Evolutionary conservation across 805 yeast species (phyloP), one percentile per base, ranked within the genome.

Genomic region (Trichomonascus vanleenenianus): DNA sequence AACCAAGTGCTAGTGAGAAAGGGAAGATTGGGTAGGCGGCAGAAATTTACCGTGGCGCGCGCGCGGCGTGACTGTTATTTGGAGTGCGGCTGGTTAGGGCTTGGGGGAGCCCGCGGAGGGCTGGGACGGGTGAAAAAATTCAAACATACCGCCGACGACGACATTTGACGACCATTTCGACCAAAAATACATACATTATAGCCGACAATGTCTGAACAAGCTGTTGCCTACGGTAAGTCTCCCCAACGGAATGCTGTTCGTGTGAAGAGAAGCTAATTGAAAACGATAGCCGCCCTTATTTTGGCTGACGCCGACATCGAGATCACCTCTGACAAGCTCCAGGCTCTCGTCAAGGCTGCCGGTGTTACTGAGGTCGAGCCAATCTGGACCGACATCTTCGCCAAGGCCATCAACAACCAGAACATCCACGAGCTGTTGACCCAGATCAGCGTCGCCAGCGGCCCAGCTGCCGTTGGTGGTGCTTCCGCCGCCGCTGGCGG

Each of bases 241-340:
- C 20, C 12, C 16, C 7, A 10, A 11, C n/a, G 40, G 27, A n/a
- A 12, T 19, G 30, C 22, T 40, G 27, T 19, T n/a, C 18, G 30
- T 19, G 15, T 15, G 10, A 6, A 9, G 30, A 22, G 9, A 10
- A 27, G 25, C 35, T 18, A 38, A 16, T 15, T 2, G n/a, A 15
- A 30, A 20, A 11, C n/a, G n/a, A 16, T 35, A 53, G 97, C 98
- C 72, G 96, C 97, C 68, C 82, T 91, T 73, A 88, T 91, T 76
- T 80, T 91, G 73, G 96, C 97, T 60, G 98, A 91, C 70, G 86
- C 97, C 66, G 96, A 87, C 66, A 75, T 87, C 67, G 96, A 89
- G 73, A 79, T 93, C 81, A 78, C 95, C 50, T 66, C 93, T 60
- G 91, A 84, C 71, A 86, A 85, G 78, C 75, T 86, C 62, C 70